Evolutionary conservation across 805 yeast species (phyloP), one percentile per base, ranked within the genome.

Genomic region (Cyberlindnera nakhonratchasimensis): DNA sequence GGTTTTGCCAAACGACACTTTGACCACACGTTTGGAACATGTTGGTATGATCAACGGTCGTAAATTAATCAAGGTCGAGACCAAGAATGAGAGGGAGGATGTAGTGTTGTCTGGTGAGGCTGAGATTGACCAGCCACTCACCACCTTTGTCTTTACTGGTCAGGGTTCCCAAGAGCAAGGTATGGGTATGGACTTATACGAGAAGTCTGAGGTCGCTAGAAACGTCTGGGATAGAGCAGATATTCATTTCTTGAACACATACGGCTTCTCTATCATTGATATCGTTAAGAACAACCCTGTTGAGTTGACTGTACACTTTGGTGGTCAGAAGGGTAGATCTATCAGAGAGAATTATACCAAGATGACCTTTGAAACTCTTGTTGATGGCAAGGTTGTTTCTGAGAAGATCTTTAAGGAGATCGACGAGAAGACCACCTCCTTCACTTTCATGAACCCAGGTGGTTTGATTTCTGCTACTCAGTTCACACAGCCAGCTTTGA

Each of bases 161-260:
- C 99, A 93, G 75, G 99, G 99, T 67, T 91, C 99, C 47, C 99
- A 93, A 71, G 99, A 95, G 69, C 99, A 95, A 74, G 97, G 97
- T 65, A 93, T 93, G 99, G 99, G 99, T 76, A 93, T 93, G 99
- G 99, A 93, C 67, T 77, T 93, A 63, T 93, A 93, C 68, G 82
- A 81, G 52, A 75, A 85, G 31, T 86, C 96, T 38, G 89, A 79
- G 23, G 96, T 93, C 64, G 99, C 99, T 40, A 81, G 81, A 59
- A 80, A 79, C 51, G 97, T 93, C 50, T 93, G 99, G 99, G 98
- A 93, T 66, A 85, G 88, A 64, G 99, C 99, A 48, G 99, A 93
- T 65, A 65, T 67, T 45, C 99, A 95, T 69, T 93, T 95, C 74
- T 74, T 88, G 63, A 74, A 80, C 61, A 90, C 91, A 65, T 93